These are phyloP conservation scores for Colletotrichum filicis DNA, from an alignment of 2,329 filamentous ascomycete genomes.

Conservation along the genomic window DNA sequence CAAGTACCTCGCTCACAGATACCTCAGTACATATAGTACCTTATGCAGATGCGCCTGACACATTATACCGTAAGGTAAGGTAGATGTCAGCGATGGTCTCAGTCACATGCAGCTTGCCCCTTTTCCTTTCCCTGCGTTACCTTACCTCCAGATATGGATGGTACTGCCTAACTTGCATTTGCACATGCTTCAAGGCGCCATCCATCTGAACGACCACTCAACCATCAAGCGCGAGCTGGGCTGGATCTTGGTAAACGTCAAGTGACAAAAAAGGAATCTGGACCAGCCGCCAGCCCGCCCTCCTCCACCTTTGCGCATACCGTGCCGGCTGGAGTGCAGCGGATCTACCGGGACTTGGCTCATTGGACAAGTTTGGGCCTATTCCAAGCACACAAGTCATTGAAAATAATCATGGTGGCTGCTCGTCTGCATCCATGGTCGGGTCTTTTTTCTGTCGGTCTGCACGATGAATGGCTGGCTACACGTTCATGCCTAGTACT, in stretches of 20 bases:
- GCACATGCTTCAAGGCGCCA: slow-evolving; percentile 8
- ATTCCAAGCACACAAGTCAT: not conserved
- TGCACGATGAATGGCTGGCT: not conserved
- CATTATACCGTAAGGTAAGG: too few species aligned
- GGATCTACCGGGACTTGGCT: slow-evolving; percentile 30
- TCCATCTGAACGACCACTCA: not conserved
- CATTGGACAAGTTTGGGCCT: not conserved
- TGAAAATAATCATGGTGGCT: not conserved
- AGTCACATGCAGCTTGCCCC: not conserved
- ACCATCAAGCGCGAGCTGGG: not conserved
- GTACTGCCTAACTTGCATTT: slow-evolving; percentile 3
- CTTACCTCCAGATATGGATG: too few species aligned
- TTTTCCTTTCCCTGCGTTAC: not conserved
- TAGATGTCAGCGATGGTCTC: not conserved
- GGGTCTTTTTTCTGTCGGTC: not conserved
- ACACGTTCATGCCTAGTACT: not conserved
- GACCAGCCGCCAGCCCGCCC: not conserved
- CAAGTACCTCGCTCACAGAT: too few species aligned
- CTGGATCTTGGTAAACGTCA: not conserved
- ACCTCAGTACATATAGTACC: not conserved
- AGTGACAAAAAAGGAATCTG: slow-evolving; percentile 20
- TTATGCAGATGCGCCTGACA: not conserved
- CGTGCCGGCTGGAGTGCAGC: slow-evolving; percentile 14
- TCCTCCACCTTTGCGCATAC: slow-evolving; percentile 1
- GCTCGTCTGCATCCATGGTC: slow-evolving; percentile 15